Conservation (phyloP, 2,329 filamentous ascomycete genomes). For the Endothia cerciana region DNA sequence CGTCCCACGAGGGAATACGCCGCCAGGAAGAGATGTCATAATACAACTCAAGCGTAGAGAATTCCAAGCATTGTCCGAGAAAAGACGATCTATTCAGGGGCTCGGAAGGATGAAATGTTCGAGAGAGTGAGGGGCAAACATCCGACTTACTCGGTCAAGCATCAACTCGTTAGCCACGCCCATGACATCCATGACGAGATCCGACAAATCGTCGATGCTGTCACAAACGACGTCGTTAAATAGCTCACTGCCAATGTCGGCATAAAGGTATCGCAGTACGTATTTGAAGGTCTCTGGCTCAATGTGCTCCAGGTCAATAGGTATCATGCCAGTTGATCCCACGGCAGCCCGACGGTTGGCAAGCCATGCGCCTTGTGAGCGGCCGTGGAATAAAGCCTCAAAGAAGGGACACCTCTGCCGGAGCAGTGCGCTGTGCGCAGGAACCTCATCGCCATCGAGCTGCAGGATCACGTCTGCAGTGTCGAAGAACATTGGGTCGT, state of each 20-base stretch:
- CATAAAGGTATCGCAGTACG: conserved; percentile 81
- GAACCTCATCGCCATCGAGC: conserved; percentile 72
- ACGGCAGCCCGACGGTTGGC: conserved; percentile 62
- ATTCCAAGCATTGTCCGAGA: background rate
- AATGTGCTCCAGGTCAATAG: conserved; percentile 83
- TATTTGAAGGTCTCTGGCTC: conserved; percentile 73
- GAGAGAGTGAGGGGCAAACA: background rate
- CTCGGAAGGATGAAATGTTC: background rate
- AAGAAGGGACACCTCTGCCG: conserved; percentile 93
- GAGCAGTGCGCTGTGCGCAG: conserved; percentile 77
- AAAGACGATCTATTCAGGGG: background rate
- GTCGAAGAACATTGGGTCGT: conserved; percentile 72
- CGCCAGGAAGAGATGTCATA: background rate
- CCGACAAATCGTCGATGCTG: conserved; percentile 81
- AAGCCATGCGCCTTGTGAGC: conserved; percentile 84
- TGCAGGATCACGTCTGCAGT: conserved; percentile 81
- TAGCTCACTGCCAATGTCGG: conserved; percentile 77
- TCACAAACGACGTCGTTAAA: conserved; percentile 76
- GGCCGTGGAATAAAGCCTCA: conserved; percentile 84
- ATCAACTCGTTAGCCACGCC: conserved; percentile 91
- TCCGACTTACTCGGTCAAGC: conserved; percentile 68
- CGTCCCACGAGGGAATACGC: background rate
- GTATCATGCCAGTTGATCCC: conserved; percentile 50
- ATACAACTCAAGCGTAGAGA: background rate
- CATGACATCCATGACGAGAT: conserved; percentile 90